Conservation (phyloP, 2,329 filamentous ascomycete genomes). For the Cercospora sp. region DNA sequence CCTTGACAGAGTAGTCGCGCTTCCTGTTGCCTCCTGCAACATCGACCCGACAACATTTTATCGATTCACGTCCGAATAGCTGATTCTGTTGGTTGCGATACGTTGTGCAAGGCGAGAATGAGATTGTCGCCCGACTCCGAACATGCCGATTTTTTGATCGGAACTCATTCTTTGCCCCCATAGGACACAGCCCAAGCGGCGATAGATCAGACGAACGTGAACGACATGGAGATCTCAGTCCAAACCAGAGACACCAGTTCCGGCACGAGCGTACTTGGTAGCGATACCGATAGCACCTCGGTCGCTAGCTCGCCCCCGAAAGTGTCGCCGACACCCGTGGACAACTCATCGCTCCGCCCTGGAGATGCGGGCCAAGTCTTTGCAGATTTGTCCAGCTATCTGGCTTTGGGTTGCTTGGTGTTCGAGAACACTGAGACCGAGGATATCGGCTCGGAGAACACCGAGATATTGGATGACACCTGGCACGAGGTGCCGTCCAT, state of each 20-base stretch:
- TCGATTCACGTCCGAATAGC: not conserved
- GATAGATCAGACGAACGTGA: not conserved
- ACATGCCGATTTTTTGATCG: not conserved
- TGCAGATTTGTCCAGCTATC: conserved; percentile 28
- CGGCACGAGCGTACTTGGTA: not conserved
- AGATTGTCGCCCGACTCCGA: not conserved
- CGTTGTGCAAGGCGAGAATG: not conserved
- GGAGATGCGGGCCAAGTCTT: conserved; percentile 7
- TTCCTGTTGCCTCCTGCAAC: not conserved
- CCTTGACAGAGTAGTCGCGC: not conserved
- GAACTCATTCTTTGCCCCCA: not conserved
- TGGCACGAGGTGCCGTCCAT: conserved; percentile 18
- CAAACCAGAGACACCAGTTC: not conserved
- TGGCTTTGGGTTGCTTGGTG: conserved; percentile 32
- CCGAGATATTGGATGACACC: not conserved
- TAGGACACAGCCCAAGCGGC: not conserved
- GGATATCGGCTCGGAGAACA: not conserved
- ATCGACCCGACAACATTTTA: not conserved
- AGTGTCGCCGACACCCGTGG: not conserved
- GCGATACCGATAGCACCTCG: not conserved
- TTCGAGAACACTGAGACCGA: conserved; percentile 16
- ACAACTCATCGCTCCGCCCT: not conserved
- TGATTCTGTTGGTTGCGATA: not conserved
- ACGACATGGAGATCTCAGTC: not conserved
- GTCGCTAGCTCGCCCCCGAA: not conserved